Evolutionary conservation across 371 early-diverging fungal genomes (phyloP).

Genomic region (Zychaea mexicana): DNA sequence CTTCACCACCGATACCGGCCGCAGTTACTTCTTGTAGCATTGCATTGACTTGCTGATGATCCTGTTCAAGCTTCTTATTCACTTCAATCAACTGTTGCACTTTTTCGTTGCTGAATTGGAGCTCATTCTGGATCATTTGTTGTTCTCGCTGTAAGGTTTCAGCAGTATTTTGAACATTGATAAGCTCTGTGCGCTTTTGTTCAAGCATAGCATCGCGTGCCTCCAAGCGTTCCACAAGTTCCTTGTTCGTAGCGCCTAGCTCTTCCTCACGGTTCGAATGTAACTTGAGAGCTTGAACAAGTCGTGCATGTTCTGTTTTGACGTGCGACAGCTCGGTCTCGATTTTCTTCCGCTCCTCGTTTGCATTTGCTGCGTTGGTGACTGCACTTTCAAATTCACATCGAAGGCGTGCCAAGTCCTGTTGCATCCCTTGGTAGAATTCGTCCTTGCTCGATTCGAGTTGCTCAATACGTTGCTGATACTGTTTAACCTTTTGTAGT

Average conservation of each 20-base stretch:
- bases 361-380: neutral
- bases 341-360: neutral
- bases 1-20: neutral
- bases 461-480: neutral
- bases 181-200: neutral
- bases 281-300: neutral
- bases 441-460: neutral
- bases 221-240: neutral
- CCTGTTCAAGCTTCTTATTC: neutral
- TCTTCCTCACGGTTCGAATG: neutral
- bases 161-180: neutral
- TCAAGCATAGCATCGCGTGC: neutral
- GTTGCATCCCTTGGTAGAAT: conserved; percentile 8
- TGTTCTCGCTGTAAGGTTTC: neutral
- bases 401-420: conserved; percentile 3
- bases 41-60: neutral
- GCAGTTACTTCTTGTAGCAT: conserved; percentile 15
- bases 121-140: neutral
- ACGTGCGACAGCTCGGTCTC: neutral
- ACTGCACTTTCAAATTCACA: conserved; percentile 1
- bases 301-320: neutral
- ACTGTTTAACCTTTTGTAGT: neutral
- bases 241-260: neutral
- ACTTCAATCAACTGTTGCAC: neutral
- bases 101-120: neutral